Conservation (phyloP, 2,329 filamentous ascomycete species). For the Neurospora sp. region DNA sequence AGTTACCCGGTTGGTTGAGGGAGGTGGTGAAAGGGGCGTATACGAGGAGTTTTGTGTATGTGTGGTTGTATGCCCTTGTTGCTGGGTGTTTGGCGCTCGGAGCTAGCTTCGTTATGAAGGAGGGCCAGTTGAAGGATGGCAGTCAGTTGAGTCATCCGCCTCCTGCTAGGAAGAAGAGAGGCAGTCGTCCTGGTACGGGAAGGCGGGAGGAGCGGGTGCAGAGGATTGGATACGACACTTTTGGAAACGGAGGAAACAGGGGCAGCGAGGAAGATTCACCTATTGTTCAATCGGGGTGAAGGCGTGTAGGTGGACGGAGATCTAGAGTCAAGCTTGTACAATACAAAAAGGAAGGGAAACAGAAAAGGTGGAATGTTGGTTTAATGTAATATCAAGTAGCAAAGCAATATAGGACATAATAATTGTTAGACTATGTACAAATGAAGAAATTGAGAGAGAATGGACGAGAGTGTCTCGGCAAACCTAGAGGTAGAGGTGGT, state of each 20-base stretch:
- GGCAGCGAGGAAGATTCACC: background rate
- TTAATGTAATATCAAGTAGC: background rate
- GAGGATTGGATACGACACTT: background rate
- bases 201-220: background rate
- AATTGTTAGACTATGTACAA: background rate
- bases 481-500: background rate
- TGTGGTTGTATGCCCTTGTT: constrained; percentile 5
- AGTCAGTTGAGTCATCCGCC: background rate
- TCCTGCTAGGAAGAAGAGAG: background rate
- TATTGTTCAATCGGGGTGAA: background rate
- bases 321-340: background rate
- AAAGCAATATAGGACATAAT: background rate
- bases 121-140: constrained; percentile 1
- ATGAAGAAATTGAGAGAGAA: background rate
- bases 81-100: constrained; percentile 4
- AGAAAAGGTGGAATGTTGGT: background rate
- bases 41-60: constrained; percentile 5
- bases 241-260: background rate
- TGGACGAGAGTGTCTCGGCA: background rate
- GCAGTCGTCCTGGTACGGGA: background rate
- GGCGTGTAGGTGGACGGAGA: background rate
- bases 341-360: background rate
- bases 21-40: constrained; percentile 3
- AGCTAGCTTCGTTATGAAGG: constrained; percentile 7
- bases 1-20: constrained; percentile 2